Evolutionary conservation across 2,329 filamentous ascomycete species (phyloP), one percentile per base, ranked within the genome.

Genomic region (Ceratocystis destructans): DNA sequence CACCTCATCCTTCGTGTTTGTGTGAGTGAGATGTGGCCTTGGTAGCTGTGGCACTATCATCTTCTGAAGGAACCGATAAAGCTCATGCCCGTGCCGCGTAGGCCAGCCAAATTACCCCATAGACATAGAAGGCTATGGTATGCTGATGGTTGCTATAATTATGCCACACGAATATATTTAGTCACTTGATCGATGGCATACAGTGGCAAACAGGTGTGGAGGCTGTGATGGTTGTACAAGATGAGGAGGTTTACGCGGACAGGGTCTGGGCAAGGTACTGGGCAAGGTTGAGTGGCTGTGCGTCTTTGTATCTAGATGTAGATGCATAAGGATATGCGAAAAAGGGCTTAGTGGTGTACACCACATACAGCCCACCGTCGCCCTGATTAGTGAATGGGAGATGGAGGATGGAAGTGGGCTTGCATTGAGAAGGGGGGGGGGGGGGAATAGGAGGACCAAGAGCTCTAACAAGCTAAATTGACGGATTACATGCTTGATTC

Each of bases 201-300:
- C 10, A 1, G 37, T 41, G 17, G 28, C n/a, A n/a, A 55, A 15
- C 46, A 48, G 22, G 12, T 33, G 5, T 53, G 22, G 48, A n/a
- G 25, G 25, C 15, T 20, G 55, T 59, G 28, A 59, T 59, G 55
- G 55, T 59, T n/a, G 55, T n/a, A 59, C 55, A 59, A 59, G 28
- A 37, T 8, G 28, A 53, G 8, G 17, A 59, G 55, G n/a, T 41
- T 10, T 53, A 22, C 17, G 55, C 3, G 55, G 22, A 59, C 17
- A n/a, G 28, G 55, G 55, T n/a, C 37, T 41, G 37, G 37, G 55
- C 20, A 31, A 31, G 28, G 15, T n/a, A 12, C 37, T 41, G 37
- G 37, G 55, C 20, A 31, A 31, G 28, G 15, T n/a, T 37, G 31
- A 33, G 55, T 59, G 55, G 55, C 55, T 59, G 12, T 59, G 55